A percentile compares a stretch with the other conserved stretches of the same genome.
Evolutionary conservation across 2,329 filamentous ascomycete genomes (phyloP).

Genomic region (Curvularia hawaiiensis): DNA sequence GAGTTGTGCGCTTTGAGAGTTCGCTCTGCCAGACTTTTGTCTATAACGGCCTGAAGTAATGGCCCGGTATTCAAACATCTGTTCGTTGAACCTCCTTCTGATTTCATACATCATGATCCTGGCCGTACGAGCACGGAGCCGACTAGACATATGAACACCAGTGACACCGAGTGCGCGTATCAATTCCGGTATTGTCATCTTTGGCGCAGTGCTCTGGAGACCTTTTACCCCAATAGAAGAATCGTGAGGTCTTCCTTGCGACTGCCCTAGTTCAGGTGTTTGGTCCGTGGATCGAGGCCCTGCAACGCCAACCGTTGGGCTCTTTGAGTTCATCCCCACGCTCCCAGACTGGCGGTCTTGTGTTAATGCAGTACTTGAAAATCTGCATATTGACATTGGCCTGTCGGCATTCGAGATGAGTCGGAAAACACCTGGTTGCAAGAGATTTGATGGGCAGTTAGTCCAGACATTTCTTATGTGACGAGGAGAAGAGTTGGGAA

Average conservation of each 20-base stretch:
- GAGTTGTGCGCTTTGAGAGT: not conserved
- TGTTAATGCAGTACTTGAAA: not conserved
- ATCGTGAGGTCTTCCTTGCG: not conserved
- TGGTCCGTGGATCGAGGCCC: not conserved
- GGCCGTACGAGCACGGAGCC: slow-evolving; percentile 9
- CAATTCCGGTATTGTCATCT: slow-evolving; percentile 1
- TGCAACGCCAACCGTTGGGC: not conserved
- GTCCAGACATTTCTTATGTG: not conserved
- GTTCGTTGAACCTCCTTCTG: not conserved
- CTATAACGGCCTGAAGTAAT: not conserved
- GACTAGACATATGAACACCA: not conserved
- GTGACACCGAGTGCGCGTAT: slow-evolving; percentile 1
- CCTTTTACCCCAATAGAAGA: not conserved
- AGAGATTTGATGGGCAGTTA: not conserved
- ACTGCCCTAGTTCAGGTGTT: not conserved
- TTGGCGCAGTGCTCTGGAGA: slow-evolving; percentile 6
- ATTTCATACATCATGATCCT: slow-evolving; percentile 6
- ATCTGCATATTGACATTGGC: not conserved
- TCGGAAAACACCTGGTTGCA: not conserved
- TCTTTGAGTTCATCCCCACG: not conserved
- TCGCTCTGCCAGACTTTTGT: not conserved
- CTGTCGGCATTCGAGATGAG: not conserved
- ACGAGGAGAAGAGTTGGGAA: not conserved
- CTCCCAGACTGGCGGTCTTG: not conserved
- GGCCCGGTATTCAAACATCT: not conserved